Evolutionary conservation across 495 filamentous ascomycete genomes (phyloP).

Genomic region (Extremus antarcticus): DNA sequence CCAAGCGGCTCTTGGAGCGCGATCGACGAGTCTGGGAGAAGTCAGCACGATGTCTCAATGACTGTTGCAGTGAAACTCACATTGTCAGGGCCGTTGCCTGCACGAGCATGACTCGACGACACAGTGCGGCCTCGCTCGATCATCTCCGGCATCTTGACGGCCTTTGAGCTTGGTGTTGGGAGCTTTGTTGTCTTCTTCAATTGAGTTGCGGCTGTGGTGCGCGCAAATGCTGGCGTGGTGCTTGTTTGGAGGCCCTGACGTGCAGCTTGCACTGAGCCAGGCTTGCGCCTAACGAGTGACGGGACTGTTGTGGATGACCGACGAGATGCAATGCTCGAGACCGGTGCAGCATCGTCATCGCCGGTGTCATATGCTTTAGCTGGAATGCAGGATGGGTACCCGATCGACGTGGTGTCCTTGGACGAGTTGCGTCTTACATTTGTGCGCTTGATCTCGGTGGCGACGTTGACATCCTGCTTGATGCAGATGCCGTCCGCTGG

Average conservation of each 20-base stretch:
- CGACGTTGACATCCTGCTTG: neutral
- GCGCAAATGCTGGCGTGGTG: conserved; percentile 2
- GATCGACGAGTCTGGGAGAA: conserved; percentile 3
- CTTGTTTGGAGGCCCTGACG: conserved; percentile 4
- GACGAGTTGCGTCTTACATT: neutral
- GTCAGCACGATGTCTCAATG: neutral
- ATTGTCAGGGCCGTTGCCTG: too few species aligned
- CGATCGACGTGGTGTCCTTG: conserved; percentile 6
- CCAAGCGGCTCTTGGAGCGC: conserved; percentile 13
- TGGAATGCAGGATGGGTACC: conserved; percentile 11
- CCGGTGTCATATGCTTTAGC: neutral
- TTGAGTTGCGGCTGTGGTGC: conserved; percentile 7
- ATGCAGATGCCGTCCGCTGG: neutral
- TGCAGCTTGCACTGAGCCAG: conserved; percentile 10
- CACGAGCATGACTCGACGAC: neutral
- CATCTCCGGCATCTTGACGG: neutral
- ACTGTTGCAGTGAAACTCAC: neutral
- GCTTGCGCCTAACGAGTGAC: conserved; percentile 6
- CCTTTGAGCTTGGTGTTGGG: conserved; percentile 5
- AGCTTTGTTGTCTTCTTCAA: conserved; percentile 9
- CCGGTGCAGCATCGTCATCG: neutral
- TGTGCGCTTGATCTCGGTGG: neutral
- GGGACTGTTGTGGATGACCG: conserved; percentile 9
- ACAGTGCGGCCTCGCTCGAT: conserved; percentile 2
- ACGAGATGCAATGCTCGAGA: neutral